phyloP scores from a whole-genome alignment of 306 rosid genomes.

The Hippophae gyantsensis region DNA sequence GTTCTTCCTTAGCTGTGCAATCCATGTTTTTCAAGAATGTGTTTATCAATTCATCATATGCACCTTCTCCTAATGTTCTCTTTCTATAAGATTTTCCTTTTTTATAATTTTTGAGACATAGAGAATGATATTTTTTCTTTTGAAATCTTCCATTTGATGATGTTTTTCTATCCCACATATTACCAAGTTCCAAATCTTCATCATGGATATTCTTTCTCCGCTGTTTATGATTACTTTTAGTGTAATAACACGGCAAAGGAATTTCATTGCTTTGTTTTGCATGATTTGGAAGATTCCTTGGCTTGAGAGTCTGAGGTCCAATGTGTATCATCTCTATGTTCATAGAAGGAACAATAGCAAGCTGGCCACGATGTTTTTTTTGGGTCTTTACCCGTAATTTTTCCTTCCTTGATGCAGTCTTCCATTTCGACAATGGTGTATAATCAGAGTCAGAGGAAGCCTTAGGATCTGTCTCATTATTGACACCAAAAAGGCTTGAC shows the following conservation, averaged over 20 bases:
- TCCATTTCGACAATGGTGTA: slow-evolving; percentile 21
- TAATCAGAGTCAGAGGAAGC: slow-evolving; percentile 4
- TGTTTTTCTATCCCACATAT: slow-evolving; percentile 38
- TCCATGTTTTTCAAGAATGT: slow-evolving; percentile 56
- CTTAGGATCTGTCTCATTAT: neutral
- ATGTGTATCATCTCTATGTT: slow-evolving; percentile 27
- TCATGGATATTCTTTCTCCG: slow-evolving; percentile 28
- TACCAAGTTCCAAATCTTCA: slow-evolving; percentile 44
- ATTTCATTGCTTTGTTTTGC: slow-evolving; percentile 22
- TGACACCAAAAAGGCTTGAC: slow-evolving; percentile 32
- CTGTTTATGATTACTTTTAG: slow-evolving; percentile 24
- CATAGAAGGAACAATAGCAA: slow-evolving; percentile 45
- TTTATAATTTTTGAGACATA: slow-evolving; percentile 13
- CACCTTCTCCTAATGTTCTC: slow-evolving; percentile 63
- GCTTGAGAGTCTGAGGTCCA: slow-evolving; percentile 12
- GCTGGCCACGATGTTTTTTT: slow-evolving; percentile 25
- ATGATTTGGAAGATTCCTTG: slow-evolving; percentile 20
- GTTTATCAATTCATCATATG: slow-evolving; percentile 69
- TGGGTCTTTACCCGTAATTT: slow-evolving; percentile 23
- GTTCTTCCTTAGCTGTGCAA: slow-evolving; percentile 34
- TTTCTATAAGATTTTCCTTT: slow-evolving; percentile 32
- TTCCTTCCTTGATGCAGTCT: slow-evolving; percentile 14
- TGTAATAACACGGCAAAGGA: slow-evolving; percentile 26
- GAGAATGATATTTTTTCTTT: slow-evolving; percentile 17
- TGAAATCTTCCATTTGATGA: slow-evolving; percentile 21